Evolutionary conservation across 2,329 filamentous ascomycete genomes (phyloP), one percentile per base, ranked within the genome.

Genomic region (Aspergillus pseudoglaucus): DNA sequence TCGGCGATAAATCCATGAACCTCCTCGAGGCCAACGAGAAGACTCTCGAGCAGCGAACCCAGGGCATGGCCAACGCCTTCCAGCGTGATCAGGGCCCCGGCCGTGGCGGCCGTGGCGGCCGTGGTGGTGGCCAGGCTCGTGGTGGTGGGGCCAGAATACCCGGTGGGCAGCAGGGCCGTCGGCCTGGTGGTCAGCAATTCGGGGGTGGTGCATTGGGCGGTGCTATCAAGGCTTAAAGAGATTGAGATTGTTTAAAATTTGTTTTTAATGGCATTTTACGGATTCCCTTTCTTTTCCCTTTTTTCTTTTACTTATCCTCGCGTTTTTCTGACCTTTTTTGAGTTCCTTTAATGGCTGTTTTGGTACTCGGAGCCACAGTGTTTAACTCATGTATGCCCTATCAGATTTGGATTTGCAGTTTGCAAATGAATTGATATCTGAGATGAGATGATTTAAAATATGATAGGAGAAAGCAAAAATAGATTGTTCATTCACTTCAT

Each of bases 1-100:
- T 98, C 45, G 89, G 88, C 50, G 93, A 98, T 77, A 98, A 97
- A 81, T 91, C 93, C 49, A 95, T 90, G 67, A 83, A 85, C 46
- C 85, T 98, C 51, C 95, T 97, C 66, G 94, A 98, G 79, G 85
- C 85, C 60, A 98, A 98, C 75, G 93, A 98, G 78, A 85, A 94
- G 70, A 95, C 91, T 20, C 80, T 98, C 59, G 93, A 98, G 78
- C 90, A 96, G 70, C 84, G 93, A 67, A 97, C 94, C 59, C 90
- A 96, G 70, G 93, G 93, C 60, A 95, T 90, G 59, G 84, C 88
- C 50, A 95, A 95, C 64, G 91, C 90, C 23, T 97, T 97, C 73
- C 90, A 96, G 78, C 79, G 91, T 68, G 89, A 95, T 75, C 87
- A 88, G 56, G 88, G 87, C 48, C 81, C 85, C 55, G 87, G 81